Evolutionary conservation across 2,329 filamentous ascomycete genomes (phyloP).

Genomic region (Cordyceps javanica): DNA sequence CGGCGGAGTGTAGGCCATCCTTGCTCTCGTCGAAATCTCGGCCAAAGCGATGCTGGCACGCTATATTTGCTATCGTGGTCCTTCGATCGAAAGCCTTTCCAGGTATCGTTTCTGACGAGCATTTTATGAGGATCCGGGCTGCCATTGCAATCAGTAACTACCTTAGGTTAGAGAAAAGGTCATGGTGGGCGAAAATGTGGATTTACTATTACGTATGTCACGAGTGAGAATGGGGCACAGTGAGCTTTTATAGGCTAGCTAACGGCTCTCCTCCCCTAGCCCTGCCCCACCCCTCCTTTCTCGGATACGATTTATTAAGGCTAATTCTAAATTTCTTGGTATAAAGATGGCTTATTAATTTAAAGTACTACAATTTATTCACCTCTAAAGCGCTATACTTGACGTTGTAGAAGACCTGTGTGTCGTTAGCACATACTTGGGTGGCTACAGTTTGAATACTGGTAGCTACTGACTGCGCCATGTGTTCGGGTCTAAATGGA

Average conservation of each 20-base stretch:
- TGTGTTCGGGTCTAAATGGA: background rate
- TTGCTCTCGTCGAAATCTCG: background rate
- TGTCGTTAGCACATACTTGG: no score
- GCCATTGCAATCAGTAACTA: no score
- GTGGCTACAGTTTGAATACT: no score
- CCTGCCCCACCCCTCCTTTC: no score
- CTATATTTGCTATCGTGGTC: background rate
- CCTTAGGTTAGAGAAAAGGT: background rate
- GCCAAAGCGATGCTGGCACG: background rate
- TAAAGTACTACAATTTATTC: no score
- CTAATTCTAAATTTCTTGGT: no score
- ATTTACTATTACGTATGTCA: background rate
- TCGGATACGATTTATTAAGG: no score
- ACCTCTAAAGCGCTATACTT: no score
- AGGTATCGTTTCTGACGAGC: background rate
- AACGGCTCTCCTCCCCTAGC: background rate
- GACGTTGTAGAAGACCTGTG: no score
- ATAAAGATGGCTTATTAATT: no score
- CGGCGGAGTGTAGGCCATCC: background rate
- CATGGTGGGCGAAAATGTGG: background rate
- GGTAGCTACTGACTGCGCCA: no score
- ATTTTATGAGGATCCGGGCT: background rate
- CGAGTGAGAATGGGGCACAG: background rate
- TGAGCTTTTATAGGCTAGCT: background rate
- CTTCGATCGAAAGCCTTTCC: background rate